Conservation (phyloP, 78 protist genomes). For the Andalucia godoyi region DNA sequence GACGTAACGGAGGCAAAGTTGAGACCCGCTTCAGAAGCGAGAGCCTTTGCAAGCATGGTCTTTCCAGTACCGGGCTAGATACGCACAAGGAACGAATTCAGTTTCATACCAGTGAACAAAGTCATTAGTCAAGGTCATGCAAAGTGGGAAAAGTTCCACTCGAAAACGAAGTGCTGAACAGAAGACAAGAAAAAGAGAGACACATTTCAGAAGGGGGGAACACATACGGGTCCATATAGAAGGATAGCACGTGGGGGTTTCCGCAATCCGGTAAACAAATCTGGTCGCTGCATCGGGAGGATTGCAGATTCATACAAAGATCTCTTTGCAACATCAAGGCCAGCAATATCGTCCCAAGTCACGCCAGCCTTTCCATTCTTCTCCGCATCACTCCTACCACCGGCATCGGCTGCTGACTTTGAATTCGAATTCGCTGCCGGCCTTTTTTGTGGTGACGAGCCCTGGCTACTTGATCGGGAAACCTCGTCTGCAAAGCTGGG, state of each 20-base stretch:
- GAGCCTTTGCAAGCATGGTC: conserved; percentile 18
- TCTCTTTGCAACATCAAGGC: background rate
- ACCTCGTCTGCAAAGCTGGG: too few species aligned
- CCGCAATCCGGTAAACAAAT: background rate
- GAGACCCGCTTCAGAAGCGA: conserved; percentile 17
- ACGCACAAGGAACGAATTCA: background rate
- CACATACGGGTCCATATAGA: conserved; percentile 3
- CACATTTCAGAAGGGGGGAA: background rate
- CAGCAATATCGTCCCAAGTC: background rate
- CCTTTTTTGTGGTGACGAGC: too few species aligned
- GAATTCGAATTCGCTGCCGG: too few species aligned
- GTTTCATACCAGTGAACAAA: background rate
- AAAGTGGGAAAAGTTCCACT: too few species aligned
- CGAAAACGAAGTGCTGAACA: too few species aligned
- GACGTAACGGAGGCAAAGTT: conserved; percentile 21
- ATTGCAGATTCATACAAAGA: background rate
- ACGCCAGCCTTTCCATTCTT: too few species aligned
- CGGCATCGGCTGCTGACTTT: too few species aligned
- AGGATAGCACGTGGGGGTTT: background rate
- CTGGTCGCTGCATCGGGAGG: background rate
- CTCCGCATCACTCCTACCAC: too few species aligned
- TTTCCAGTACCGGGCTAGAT: conserved; percentile 25
- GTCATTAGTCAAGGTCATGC: background rate
- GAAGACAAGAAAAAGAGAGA: too few species aligned
- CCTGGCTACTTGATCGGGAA: too few species aligned